Evolutionary conservation across 2,329 filamentous ascomycete species (phyloP).

Genomic region (Plectosphaerella cucumerina): DNA sequence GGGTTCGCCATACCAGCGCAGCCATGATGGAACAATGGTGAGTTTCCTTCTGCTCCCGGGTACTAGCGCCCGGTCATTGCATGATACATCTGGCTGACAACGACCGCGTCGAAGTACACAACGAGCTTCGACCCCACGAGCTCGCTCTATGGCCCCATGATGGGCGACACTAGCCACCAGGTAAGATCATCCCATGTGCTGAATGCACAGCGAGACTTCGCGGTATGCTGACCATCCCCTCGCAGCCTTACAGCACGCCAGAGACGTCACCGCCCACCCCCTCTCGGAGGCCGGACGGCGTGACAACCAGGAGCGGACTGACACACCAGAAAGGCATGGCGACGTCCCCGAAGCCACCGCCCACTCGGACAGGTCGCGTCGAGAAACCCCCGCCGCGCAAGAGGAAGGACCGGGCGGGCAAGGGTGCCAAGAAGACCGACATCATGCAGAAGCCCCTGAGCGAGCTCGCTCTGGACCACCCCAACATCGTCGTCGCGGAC

Average conservation of each 20-base stretch:
- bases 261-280: conserved; percentile 48
- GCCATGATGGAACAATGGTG: conserved; percentile 10
- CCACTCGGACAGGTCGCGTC: conserved; percentile 22
- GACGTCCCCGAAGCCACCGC: conserved; percentile 17
- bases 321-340: conserved; percentile 19
- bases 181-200: conserved; percentile 2
- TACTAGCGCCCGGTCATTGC: neutral
- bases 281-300: conserved; percentile 27
- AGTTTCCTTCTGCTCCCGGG: neutral
- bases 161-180: conserved; percentile 10
- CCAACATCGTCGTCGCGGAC: conserved; percentile 63
- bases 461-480: conserved; percentile 60
- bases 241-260: conserved; percentile 43
- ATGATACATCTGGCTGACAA: neutral
- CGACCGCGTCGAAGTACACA: neutral
- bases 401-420: conserved; percentile 32
- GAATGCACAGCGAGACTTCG: neutral
- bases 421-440: conserved; percentile 40
- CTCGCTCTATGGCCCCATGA: conserved; percentile 8
- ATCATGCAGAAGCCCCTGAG: conserved; percentile 66
- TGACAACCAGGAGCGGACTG: conserved; percentile 33
- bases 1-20: conserved; percentile 22
- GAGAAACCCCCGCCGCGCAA: conserved; percentile 29
- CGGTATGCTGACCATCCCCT: conserved; percentile 2
- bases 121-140: neutral